Evolutionary conservation across 352 stramenopile genomes (phyloP).

Genomic region (Phytophthora tubulina): DNA sequence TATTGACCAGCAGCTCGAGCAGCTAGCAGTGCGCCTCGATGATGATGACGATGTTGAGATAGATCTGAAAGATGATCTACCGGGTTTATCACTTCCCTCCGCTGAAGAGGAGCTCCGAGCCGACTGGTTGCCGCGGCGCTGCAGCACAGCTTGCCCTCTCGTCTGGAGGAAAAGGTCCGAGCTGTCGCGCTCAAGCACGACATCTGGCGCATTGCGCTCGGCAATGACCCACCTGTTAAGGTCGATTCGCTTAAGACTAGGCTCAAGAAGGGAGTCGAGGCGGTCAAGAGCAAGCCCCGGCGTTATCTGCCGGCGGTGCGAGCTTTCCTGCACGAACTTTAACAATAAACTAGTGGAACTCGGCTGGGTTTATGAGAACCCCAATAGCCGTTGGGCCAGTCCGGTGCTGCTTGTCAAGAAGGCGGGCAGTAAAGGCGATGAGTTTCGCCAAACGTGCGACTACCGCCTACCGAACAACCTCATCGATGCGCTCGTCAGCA

Average conservation of each 20-base stretch:
- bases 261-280: not conserved
- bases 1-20: not conserved
- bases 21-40: not conserved
- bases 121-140: too few species aligned
- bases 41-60: too few species aligned
- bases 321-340: conserved; percentile 5
- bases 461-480: too few species aligned
- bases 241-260: not conserved
- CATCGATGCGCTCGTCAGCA: too few species aligned
- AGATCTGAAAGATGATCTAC: too few species aligned
- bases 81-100: too few species aligned
- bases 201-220: not conserved
- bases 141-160: too few species aligned
- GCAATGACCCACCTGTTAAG: not conserved
- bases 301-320: conserved; percentile 3
- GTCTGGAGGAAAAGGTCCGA: not conserved
- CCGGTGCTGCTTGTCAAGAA: not conserved
- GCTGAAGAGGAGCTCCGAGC: too few species aligned
- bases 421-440: not conserved
- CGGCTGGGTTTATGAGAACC: conserved; percentile 5
- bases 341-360: conserved; percentile 18
- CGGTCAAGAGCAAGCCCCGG: conserved; percentile 2
- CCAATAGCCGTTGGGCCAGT: not conserved
- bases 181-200: not conserved
- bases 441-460: not conserved